A percentile compares a stretch with the other conserved stretches of the same genome.
These are phyloP conservation scores for Leccinum subgranulosum DNA, from an alignment of 768 basidiomycete genomes.

Conservation along the genomic window DNA sequence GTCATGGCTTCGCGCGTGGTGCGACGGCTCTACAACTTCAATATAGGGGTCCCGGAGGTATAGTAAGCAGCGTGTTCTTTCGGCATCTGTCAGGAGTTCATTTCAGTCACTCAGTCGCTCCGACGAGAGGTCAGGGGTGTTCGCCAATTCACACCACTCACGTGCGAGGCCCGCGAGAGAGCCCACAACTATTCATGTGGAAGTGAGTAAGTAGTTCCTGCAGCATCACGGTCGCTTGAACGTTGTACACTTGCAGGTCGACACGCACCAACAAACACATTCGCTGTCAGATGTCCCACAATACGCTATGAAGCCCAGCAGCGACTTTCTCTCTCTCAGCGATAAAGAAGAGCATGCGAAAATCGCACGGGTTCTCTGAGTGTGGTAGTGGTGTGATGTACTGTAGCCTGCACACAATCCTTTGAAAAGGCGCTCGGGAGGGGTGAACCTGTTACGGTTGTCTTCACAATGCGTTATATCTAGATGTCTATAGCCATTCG, in stretches of 20 bases:
- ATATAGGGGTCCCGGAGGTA: conserved; percentile 23
- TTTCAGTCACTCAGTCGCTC: conserved; percentile 14
- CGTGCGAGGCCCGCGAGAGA: conserved; percentile 17
- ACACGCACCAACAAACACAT: conserved; percentile 27
- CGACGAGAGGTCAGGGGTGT: conserved; percentile 17
- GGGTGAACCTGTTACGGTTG: neutral
- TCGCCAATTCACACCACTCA: conserved; percentile 14
- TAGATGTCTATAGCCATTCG: conserved; percentile 7
- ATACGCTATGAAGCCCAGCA: conserved; percentile 21
- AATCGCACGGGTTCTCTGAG: conserved; percentile 14
- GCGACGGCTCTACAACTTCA: conserved; percentile 54
- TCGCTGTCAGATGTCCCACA: conserved; percentile 23
- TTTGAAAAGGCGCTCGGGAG: neutral
- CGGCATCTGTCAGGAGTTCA: neutral
- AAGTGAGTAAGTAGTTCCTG: conserved; percentile 23
- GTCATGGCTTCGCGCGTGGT: conserved; percentile 61
- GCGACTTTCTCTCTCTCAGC: conserved; percentile 22
- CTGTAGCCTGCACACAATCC: neutral
- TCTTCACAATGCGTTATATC: neutral
- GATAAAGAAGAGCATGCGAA: conserved; percentile 19
- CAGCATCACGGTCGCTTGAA: neutral
- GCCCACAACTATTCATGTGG: conserved; percentile 30
- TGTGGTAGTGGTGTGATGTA: no score
- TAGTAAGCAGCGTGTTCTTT: conserved; percentile 21
- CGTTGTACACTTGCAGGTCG: conserved; percentile 19